phyloP scores from a whole-genome alignment of 1,139 yeast genomes.

The Saccharomyces pastorianus region DNA sequence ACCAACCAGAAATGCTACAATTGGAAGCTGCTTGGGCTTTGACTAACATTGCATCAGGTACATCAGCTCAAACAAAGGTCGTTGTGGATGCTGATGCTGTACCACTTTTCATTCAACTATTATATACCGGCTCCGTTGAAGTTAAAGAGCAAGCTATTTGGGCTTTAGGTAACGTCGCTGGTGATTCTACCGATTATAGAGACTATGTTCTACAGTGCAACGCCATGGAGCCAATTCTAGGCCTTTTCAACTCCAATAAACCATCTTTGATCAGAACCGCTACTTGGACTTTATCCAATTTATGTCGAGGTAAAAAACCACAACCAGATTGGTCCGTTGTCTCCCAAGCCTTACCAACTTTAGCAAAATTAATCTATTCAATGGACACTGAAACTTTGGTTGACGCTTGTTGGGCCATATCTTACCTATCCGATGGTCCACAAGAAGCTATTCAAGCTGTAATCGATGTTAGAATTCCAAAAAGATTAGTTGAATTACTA shows the following conservation, averaged over 20 bases:
- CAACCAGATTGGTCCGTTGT: constrained; percentile 92
- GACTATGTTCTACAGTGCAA: constrained; percentile 78
- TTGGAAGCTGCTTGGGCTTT: constrained; percentile 99
- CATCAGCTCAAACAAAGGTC: constrained; percentile 77
- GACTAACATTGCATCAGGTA: constrained; percentile 96
- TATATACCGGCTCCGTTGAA: constrained; percentile 74
- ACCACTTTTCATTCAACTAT: constrained; percentile 76
- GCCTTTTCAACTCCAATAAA: constrained; percentile 70
- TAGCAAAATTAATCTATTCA: constrained; percentile 84
- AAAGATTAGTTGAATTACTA: constrained; percentile 82
- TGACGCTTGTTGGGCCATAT: constrained; percentile 98
- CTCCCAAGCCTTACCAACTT: constrained; percentile 80
- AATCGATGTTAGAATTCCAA: constrained; percentile 91
- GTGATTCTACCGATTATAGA: constrained; percentile 85
- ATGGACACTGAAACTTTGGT: constrained; percentile 88
- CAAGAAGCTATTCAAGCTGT: constrained; percentile 93
- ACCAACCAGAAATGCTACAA: constrained; percentile 79
- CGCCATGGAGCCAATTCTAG: constrained; percentile 84
- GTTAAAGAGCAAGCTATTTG: constrained; percentile 98
- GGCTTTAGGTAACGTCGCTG: constrained; percentile 98
- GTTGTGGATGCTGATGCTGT: constrained; percentile 93
- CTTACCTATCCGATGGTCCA: constrained; percentile 88
- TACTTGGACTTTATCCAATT: constrained; percentile 93
- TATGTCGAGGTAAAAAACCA: constrained; percentile 94
- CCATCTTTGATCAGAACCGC: constrained; percentile 91